phyloP scores from a whole-genome alignment of 805 yeast genomes.

The Ogataea polymorpha region DNA sequence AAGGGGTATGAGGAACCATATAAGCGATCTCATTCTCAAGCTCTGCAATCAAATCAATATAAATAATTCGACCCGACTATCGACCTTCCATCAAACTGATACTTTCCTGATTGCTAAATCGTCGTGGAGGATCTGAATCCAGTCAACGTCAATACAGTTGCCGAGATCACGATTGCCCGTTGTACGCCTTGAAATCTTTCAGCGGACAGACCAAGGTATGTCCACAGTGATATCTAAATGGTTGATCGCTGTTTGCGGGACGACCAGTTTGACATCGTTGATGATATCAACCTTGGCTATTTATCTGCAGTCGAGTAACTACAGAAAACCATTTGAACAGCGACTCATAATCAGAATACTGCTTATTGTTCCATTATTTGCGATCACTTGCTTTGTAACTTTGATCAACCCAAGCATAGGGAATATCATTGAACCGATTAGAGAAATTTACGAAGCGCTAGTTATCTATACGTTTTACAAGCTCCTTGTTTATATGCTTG shows the following conservation, averaged over 20 bases:
- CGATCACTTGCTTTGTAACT: constrained; percentile 63
- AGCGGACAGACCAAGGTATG: neutral
- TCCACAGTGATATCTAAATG: constrained; percentile 8
- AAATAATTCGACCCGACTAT: constrained; percentile 1
- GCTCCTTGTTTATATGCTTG: constrained; percentile 74
- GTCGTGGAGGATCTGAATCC: too few relatives aligned
- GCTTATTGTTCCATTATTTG: constrained; percentile 76
- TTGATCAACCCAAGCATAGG: constrained; percentile 45
- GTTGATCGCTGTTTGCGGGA: constrained; percentile 23
- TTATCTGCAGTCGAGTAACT: constrained; percentile 57
- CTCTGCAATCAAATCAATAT: neutral
- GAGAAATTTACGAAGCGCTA: constrained; percentile 94
- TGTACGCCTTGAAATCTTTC: neutral
- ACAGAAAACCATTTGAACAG: constrained; percentile 87
- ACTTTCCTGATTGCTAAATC: too few relatives aligned
- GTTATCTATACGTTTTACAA: constrained; percentile 92
- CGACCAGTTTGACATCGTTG: constrained; percentile 30
- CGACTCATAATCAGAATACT: constrained; percentile 79
- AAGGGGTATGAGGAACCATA: neutral
- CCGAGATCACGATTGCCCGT: too few relatives aligned
- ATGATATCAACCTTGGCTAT: constrained; percentile 46
- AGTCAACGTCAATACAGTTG: too few relatives aligned
- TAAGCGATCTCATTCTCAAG: too few relatives aligned
- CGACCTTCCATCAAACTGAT: neutral
- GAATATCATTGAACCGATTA: constrained; percentile 61